A percentile compares a stretch with the other conserved stretches of the same genome.
Conservation (phyloP, 1,139 yeast genomes). For the Nakaseomyces bracarensis region DNA sequence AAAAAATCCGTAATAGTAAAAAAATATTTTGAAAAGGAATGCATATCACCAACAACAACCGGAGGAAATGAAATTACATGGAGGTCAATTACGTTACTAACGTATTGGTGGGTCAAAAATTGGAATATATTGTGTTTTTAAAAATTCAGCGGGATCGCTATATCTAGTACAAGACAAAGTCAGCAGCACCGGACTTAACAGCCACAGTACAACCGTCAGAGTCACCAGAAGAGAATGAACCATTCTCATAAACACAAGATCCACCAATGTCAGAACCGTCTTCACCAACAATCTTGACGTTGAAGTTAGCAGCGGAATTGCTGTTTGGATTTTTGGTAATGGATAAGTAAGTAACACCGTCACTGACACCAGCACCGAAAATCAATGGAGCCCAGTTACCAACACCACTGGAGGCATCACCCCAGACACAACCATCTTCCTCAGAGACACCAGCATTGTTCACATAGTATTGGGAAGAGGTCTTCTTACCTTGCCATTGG, state of each 20-base stretch:
- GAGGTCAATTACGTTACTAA: neutral
- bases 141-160: neutral
- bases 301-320: slow-evolving; percentile 65
- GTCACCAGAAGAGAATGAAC: slow-evolving; percentile 53
- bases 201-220: slow-evolving; percentile 88
- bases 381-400: slow-evolving; percentile 99
- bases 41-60: too few relatives aligned
- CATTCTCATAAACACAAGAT: slow-evolving; percentile 72
- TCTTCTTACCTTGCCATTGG: slow-evolving; percentile 71
- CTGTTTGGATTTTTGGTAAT: slow-evolving; percentile 95
- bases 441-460: slow-evolving; percentile 89
- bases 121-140: neutral
- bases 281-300: slow-evolving; percentile 73
- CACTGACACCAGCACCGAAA: slow-evolving; percentile 82
- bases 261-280: slow-evolving; percentile 63
- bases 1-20: neutral
- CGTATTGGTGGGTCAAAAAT: too few relatives aligned
- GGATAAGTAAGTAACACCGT: slow-evolving; percentile 76
- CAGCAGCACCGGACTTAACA: slow-evolving; percentile 69
- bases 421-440: slow-evolving; percentile 94
- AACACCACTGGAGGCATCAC: slow-evolving; percentile 61
- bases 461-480: slow-evolving; percentile 95
- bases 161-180: slow-evolving; percentile 30
- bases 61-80: too few relatives aligned
- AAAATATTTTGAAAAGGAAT: too few relatives aligned